Base-by-base conservation (phyloP, 176 grass and related monocot species). In the Coix lacrymajobi region DNA sequence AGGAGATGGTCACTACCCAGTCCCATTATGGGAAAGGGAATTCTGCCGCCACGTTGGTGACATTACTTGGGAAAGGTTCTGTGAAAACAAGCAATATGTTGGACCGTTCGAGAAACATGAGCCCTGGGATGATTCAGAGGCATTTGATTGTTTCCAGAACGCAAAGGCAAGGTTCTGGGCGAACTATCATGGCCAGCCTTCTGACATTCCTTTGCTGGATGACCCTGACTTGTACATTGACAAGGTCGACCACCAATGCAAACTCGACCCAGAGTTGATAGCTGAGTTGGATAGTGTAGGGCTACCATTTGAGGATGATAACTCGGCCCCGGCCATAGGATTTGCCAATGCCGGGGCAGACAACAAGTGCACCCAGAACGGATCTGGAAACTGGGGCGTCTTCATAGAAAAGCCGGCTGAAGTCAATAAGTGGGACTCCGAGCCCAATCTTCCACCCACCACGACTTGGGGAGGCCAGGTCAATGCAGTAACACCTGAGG, bases 11-110 rank as follows among this genome's bases (percentile, higher is more conserved):
- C 2, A 81, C 10, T 66, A 16, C 32, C 70, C 67, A 62, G 58
- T 83, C 62, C 90, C 86, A 34, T 73, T 92, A 71, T 92, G 90
- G 90, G 82, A 92, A 77, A 92, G 75, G 66, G 86, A 88, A 64
- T 92, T 92, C 34, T 92, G 86, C 79, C 79, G 33, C 62, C 65
- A 79, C 29, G 73, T 92, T 73, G 80, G 90, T 0, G 16, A 26
- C 24, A 88, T 92, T 79, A 77, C 86, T 38, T 92, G 86, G 90
- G 60, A 85, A 34, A 88, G 67, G 46, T 83, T 92, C 32, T 88
- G 66, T 34, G 66, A 92, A 61, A 88, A 80, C 40, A 92, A 92
- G 48, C 57, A 56, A 68, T 88, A 69, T 79, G 79, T 78, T 71
- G n/a, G 16, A 33, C 11, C 67, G 26, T 85, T n/a, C 14, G 36